These are phyloP conservation scores for Paxillus ammoniavirescens DNA, from an alignment of 768 basidiomycete species.

Conservation along the genomic window DNA sequence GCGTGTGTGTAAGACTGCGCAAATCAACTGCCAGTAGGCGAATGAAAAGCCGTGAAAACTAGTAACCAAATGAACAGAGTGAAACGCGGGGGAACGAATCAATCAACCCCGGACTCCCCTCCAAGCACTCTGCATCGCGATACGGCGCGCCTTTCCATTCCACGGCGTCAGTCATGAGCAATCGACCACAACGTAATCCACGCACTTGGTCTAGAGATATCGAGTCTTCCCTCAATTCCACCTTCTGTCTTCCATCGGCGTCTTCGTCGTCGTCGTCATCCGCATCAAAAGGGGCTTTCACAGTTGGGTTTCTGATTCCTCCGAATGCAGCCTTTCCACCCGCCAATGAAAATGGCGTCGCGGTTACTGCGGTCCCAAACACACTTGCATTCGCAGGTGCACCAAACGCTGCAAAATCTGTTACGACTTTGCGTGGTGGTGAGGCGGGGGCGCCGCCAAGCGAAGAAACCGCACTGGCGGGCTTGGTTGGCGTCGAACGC, in stretches of 20 bases:
- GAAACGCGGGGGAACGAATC: constrained; percentile 9
- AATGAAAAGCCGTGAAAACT: constrained; percentile 4
- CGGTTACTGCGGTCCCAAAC: constrained; percentile 78
- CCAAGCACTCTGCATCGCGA: constrained; percentile 91
- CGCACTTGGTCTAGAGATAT: constrained; percentile 92
- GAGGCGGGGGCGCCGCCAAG: constrained; percentile 41
- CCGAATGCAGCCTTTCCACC: constrained; percentile 85
- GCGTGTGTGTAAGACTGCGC: constrained; percentile 2
- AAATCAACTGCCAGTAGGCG: constrained; percentile 7
- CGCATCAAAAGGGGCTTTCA: constrained; percentile 40
- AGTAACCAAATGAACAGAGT: constrained; percentile 1
- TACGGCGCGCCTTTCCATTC: constrained; percentile 64
- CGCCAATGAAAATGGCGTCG: constrained; percentile 77
- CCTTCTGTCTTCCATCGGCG: constrained; percentile 61
- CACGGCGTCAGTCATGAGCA: constrained; percentile 5
- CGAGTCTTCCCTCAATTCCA: constrained; percentile 77
- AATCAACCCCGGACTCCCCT: constrained; percentile 58
- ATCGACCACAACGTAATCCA: background rate
- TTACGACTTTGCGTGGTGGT: constrained; percentile 84
- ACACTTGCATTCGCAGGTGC: constrained; percentile 73
- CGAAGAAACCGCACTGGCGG: constrained; percentile 23
- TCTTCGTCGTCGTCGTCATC: constrained; percentile 84
- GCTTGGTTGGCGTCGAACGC: constrained; percentile 41
- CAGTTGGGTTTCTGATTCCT: constrained; percentile 54
- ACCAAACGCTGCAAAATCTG: constrained; percentile 85